These are phyloP conservation scores for Chaetomiaceae sp. DNA, from an alignment of 2,329 filamentous ascomycete species.

Conservation along the genomic window DNA sequence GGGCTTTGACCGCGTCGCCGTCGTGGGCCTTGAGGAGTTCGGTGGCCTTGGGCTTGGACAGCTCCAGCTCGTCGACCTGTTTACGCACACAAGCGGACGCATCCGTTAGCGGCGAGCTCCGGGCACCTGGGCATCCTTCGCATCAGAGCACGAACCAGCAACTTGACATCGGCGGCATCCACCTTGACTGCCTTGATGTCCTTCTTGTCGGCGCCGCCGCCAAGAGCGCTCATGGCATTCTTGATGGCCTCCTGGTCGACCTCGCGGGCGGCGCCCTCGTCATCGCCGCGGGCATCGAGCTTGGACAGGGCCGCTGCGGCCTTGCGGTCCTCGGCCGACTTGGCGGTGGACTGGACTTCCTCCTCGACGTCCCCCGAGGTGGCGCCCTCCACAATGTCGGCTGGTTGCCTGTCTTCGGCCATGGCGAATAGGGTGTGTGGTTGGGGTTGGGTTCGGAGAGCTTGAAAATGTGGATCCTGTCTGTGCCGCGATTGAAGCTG, in stretches of 20 bases:
- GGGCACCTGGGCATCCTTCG: neutral
- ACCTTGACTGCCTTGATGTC: conserved; percentile 65
- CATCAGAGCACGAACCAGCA: conserved; percentile 53
- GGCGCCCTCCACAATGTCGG: conserved; percentile 54
- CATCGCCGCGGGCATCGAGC: conserved; percentile 55
- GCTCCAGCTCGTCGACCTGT: conserved; percentile 65
- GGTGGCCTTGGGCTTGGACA: conserved; percentile 66
- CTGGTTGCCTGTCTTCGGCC: conserved; percentile 58
- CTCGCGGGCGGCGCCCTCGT: conserved; percentile 45
- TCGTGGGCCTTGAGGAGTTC: conserved; percentile 69
- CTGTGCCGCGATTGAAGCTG: no score
- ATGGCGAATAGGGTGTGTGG: conserved; percentile 35
- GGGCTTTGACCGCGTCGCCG: conserved; percentile 62
- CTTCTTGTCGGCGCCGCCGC: conserved; percentile 37
- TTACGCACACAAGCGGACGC: conserved; percentile 4
- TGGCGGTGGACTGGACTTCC: conserved; percentile 47
- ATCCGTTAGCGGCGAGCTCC: neutral
- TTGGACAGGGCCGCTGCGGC: conserved; percentile 67
- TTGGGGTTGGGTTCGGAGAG: no score
- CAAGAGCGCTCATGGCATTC: conserved; percentile 65
- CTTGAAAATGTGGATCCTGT: no score
- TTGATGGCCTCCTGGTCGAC: conserved; percentile 66
- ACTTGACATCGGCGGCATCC: conserved; percentile 62
- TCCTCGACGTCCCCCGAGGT: conserved; percentile 55
- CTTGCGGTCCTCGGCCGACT: conserved; percentile 72